phyloP scores from a whole-genome alignment of 1,139 yeast species.

The Saccharomyces uvarum region DNA sequence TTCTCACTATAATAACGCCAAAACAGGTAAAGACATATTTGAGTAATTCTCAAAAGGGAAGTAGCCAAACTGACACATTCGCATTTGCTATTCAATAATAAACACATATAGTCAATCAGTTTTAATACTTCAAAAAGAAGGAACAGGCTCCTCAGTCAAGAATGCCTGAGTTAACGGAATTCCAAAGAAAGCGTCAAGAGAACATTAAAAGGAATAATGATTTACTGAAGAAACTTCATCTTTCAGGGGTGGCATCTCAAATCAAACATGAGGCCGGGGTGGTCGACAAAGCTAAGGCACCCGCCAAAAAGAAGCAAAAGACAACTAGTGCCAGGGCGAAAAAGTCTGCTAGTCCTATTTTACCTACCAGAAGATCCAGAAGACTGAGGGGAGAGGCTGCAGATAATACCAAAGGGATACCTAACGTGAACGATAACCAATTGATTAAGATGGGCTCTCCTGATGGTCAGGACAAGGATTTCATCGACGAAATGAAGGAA shows the following conservation, averaged over 20 bases:
- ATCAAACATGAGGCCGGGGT: constrained; percentile 30
- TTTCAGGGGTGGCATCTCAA: constrained; percentile 36
- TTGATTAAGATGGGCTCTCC: constrained; percentile 25
- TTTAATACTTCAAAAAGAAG: neutral
- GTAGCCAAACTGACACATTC: neutral
- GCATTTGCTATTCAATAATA: neutral
- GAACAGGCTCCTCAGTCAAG: neutral
- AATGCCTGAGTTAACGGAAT: constrained; percentile 46
- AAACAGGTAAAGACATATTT: neutral
- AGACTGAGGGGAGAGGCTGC: constrained; percentile 53
- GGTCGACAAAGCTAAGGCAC: constrained; percentile 17
- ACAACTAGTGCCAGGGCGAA: constrained; percentile 7
- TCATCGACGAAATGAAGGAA: constrained; percentile 45
- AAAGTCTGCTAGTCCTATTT: constrained; percentile 22
- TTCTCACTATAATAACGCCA: neutral
- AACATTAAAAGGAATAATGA: constrained; percentile 51
- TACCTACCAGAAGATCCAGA: constrained; percentile 56
- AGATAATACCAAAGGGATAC: constrained; percentile 28
- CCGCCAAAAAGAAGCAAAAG: constrained; percentile 17
- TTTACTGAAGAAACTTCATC: constrained; percentile 41
- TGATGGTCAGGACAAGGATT: constrained; percentile 33
- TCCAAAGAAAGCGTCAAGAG: constrained; percentile 61
- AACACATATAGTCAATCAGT: neutral
- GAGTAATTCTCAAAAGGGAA: neutral
- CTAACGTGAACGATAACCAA: constrained; percentile 25